These are phyloP conservation scores for Nothophytophthora sp. DNA, from an alignment of 352 stramenopile species.

Conservation along the genomic window DNA sequence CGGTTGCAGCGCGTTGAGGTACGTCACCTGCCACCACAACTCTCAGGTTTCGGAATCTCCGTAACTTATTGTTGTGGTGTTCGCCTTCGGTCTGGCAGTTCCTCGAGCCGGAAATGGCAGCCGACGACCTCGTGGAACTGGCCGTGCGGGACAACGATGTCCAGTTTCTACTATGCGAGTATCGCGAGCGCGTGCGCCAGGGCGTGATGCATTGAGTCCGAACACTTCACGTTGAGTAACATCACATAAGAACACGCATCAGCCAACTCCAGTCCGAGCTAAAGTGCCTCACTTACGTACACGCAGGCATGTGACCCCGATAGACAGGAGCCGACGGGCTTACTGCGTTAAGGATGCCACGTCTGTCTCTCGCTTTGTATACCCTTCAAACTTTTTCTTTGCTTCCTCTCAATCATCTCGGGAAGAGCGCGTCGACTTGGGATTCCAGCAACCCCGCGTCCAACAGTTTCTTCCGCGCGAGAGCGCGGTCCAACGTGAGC, in stretches of 20 bases:
- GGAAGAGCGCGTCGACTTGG: constrained; percentile 41
- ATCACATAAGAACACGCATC: constrained; percentile 12
- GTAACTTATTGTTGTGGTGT: constrained; percentile 2
- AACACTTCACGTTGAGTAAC: neutral
- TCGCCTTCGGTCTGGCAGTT: constrained; percentile 16
- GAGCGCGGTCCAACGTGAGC: constrained; percentile 49
- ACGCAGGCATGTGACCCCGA: too few species aligned
- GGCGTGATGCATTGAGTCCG: constrained; percentile 6
- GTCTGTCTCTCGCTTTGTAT: too few species aligned
- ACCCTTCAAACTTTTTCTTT: too few species aligned
- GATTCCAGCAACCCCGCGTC: constrained; percentile 42
- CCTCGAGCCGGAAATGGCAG: constrained; percentile 22
- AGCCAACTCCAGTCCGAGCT: too few species aligned
- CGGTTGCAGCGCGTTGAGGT: constrained; percentile 64
- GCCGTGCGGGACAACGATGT: constrained; percentile 64
- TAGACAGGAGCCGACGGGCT: too few species aligned
- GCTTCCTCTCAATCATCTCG: constrained; percentile 3
- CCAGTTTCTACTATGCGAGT: constrained; percentile 59
- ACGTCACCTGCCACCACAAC: neutral
- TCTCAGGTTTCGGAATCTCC: neutral
- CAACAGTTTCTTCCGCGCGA: constrained; percentile 55
- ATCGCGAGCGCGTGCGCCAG: constrained; percentile 48
- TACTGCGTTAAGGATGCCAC: too few species aligned
- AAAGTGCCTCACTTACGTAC: too few species aligned
- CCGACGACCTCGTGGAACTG: constrained; percentile 50